phyloP scores from a whole-genome alignment of 2,329 filamentous ascomycete species.

The Diplodia seriata region DNA sequence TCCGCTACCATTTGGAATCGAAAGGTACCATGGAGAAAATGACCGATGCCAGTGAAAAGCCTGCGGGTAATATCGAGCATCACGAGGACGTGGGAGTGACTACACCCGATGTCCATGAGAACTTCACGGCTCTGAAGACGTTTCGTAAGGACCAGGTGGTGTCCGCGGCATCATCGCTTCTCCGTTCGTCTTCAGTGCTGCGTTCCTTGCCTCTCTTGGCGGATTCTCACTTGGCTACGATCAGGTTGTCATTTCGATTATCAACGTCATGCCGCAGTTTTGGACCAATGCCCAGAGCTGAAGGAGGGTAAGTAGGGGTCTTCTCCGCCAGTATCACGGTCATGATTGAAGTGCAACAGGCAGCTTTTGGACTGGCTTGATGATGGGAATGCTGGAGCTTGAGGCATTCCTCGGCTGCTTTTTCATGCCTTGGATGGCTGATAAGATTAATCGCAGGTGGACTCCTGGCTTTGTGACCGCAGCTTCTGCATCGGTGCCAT shows the following conservation, averaged over 20 bases:
- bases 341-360: background rate
- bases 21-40: background rate
- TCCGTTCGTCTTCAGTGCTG: conserved; percentile 53
- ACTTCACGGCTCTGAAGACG: conserved; percentile 16
- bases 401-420: conserved; percentile 50
- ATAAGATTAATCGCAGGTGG: conserved; percentile 54
- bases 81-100: background rate
- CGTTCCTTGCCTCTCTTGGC: conserved; percentile 52
- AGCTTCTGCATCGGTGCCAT: conserved; percentile 58
- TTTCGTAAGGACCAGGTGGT: conserved; percentile 43
- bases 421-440: conserved; percentile 49
- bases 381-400: conserved; percentile 55
- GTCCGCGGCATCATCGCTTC: conserved; percentile 46
- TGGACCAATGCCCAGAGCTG: conserved; percentile 48
- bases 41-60: background rate
- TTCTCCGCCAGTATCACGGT: too few relatives aligned
- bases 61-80: background rate
- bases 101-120: background rate
- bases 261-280: conserved; percentile 57
- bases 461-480: conserved; percentile 48
- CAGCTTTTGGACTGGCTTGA: conserved; percentile 49
- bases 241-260: conserved; percentile 46
- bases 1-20: background rate
- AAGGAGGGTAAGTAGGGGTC: background rate
- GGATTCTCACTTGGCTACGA: conserved; percentile 49